These are phyloP conservation scores for Dillenia turbinata DNA, from an alignment of 164 flowering plant genomes.

Conservation along the genomic window DNA sequence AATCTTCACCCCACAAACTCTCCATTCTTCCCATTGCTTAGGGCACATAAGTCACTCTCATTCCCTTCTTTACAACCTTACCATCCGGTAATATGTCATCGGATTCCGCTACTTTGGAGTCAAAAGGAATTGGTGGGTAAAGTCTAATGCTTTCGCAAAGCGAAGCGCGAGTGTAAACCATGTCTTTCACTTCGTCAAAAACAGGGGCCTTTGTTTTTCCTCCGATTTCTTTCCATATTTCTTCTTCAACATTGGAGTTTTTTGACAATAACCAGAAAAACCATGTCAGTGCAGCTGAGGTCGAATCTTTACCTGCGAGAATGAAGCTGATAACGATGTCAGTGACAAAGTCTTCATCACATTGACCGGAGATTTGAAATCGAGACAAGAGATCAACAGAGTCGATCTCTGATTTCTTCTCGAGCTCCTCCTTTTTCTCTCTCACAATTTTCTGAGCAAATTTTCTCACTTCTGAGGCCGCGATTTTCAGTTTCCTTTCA, in stretches of 20 bases:
- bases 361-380: slow-evolving; percentile 6
- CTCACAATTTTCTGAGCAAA: slow-evolving; percentile 11
- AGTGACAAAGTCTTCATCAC: slow-evolving; percentile 12
- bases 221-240: slow-evolving; percentile 27
- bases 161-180: slow-evolving; percentile 30
- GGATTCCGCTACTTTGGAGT: slow-evolving; percentile 16
- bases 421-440: slow-evolving; percentile 6
- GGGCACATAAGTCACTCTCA: slow-evolving; percentile 19
- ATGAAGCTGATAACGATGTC: slow-evolving; percentile 42
- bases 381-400: slow-evolving; percentile 9
- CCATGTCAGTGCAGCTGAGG: slow-evolving; percentile 47
- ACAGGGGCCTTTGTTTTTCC: slow-evolving; percentile 7
- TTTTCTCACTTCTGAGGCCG: slow-evolving; percentile 7
- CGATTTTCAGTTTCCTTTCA: slow-evolving; percentile 21
- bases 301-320: slow-evolving; percentile 46
- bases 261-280: slow-evolving; percentile 36
- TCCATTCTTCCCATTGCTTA: slow-evolving; percentile 35
- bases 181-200: slow-evolving; percentile 29
- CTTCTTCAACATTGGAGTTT: slow-evolving; percentile 22
- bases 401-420: slow-evolving; percentile 7
- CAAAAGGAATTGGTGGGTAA: slow-evolving; percentile 30
- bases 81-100: slow-evolving; percentile 31
- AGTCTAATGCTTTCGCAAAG: slow-evolving; percentile 33
- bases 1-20: slow-evolving; percentile 25
- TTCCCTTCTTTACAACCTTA: slow-evolving; percentile 21